Percentiles rank a stretch among this genome's conserved stretches.
These are phyloP conservation scores for Chlorella vulgaris DNA, from an alignment of 139 green algal genomes.

Conservation along the genomic window DNA sequence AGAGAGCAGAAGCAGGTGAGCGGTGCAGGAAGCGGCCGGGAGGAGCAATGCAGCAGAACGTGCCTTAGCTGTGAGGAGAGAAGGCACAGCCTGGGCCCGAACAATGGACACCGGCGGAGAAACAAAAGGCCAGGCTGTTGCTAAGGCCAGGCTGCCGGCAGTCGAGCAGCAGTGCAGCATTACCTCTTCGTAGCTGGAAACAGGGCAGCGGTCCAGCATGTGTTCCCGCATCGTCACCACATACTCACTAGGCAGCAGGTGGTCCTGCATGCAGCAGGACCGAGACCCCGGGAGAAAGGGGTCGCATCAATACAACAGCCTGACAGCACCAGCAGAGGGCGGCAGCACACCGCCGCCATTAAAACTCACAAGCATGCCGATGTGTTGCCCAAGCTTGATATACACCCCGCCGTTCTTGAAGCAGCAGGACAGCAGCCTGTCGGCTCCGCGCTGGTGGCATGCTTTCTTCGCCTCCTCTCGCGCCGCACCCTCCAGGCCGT, in stretches of 20 bases:
- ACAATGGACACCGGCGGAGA: too few relatives aligned
- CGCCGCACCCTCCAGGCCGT: slow-evolving; percentile 42
- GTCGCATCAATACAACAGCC: too few relatives aligned
- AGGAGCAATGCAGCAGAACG: too few relatives aligned
- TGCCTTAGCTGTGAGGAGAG: too few relatives aligned
- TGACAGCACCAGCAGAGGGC: too few relatives aligned
- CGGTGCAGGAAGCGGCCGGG: too few relatives aligned
- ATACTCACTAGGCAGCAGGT: slow-evolving; percentile 89
- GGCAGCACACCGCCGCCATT: too few relatives aligned
- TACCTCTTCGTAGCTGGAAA: slow-evolving; percentile 58
- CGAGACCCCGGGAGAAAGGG: too few relatives aligned
- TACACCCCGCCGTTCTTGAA: slow-evolving; percentile 90
- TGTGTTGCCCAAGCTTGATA: slow-evolving; percentile 89
- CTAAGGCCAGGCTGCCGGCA: neutral
- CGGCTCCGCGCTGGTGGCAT: slow-evolving; percentile 67
- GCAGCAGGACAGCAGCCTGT: slow-evolving; percentile 71
- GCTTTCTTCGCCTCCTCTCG: slow-evolving; percentile 31
- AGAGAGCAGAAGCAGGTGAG: too few relatives aligned
- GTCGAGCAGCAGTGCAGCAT: neutral
- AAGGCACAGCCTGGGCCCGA: too few relatives aligned
- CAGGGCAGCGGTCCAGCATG: slow-evolving; percentile 89
- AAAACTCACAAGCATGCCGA: slow-evolving; percentile 89
- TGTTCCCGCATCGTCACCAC: slow-evolving; percentile 80
- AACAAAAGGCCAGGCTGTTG: neutral
- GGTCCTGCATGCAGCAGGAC: slow-evolving; percentile 78